These are phyloP conservation scores for Cyclostephanos tholiformis DNA, from an alignment of 108 stramenopile species.

Conservation along the genomic window DNA sequence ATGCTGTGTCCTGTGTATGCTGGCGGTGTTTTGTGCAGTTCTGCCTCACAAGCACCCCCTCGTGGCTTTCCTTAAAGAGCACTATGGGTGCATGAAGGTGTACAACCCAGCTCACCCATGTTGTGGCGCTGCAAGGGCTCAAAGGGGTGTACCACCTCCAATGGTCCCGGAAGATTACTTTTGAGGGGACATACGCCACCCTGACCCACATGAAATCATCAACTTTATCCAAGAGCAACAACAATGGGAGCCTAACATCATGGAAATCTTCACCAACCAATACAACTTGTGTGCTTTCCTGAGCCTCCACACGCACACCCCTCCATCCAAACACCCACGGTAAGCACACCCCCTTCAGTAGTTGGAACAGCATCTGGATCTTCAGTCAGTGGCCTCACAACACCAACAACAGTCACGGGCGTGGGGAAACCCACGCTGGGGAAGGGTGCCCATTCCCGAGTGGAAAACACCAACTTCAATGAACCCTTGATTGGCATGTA, in stretches of 20 bases:
- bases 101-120: not conserved
- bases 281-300: not conserved
- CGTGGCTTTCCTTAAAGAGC: not conserved
- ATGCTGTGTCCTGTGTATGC: not conserved
- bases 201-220: not conserved
- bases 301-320: not conserved
- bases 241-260: not conserved
- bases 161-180: not conserved
- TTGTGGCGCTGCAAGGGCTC: not conserved
- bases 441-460: no score
- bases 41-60: not conserved
- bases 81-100: not conserved
- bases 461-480: no score
- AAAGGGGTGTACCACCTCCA: constrained; percentile 1
- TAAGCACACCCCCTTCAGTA: not conserved
- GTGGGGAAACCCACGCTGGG: no score
- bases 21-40: not conserved
- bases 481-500: not conserved
- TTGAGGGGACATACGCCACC: not conserved
- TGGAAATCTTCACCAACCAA: not conserved
- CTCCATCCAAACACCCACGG: not conserved
- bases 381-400: not conserved
- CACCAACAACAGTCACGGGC: no score
- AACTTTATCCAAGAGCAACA: not conserved
- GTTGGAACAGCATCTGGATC: not conserved